Evolutionary conservation across 495 filamentous ascomycete genomes (phyloP).

Genomic region (Xylaria cubensis): DNA sequence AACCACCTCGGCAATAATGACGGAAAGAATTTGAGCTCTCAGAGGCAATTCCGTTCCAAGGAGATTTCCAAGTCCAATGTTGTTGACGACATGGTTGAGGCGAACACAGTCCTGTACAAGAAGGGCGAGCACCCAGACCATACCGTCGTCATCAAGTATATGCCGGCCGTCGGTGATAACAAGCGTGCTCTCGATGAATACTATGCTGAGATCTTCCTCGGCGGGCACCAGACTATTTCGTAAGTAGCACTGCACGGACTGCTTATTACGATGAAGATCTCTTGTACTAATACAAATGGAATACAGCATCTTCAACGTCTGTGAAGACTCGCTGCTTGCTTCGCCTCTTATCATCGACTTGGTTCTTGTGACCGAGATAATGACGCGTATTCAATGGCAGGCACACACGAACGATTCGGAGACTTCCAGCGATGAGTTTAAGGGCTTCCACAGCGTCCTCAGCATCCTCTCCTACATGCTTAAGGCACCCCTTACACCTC

Average conservation of each 20-base stretch:
- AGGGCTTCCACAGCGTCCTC: conserved; percentile 95
- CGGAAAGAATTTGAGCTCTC: conserved; percentile 96
- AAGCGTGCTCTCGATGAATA: conserved; percentile 99
- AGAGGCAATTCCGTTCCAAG: conserved; percentile 98
- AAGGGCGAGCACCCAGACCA: conserved; percentile 88
- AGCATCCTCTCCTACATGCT: conserved; percentile 99
- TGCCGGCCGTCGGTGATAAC: conserved; percentile 98
- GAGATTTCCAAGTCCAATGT: conserved; percentile 99
- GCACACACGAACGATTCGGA: conserved; percentile 54
- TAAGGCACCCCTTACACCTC: conserved; percentile 95
- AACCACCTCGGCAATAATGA: conserved; percentile 99
- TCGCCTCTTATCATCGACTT: conserved; percentile 98
- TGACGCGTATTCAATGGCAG: conserved; percentile 97
- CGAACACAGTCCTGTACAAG: conserved; percentile 88
- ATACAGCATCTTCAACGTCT: conserved; percentile 90
- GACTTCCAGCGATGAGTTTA: conserved; percentile 69
- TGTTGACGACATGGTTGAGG: conserved; percentile 98
- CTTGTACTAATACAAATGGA: background rate
- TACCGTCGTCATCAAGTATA: conserved; percentile 96
- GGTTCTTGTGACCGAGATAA: conserved; percentile 90
- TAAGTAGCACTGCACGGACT: conserved; percentile 42
- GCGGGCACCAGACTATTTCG: conserved; percentile 96
- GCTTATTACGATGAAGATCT: background rate
- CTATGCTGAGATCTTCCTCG: conserved; percentile 99
- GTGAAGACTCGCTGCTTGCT: conserved; percentile 97